These are phyloP conservation scores for Calonectria naviculata DNA, from an alignment of 2,329 filamentous ascomycete genomes.

Conservation along the genomic window DNA sequence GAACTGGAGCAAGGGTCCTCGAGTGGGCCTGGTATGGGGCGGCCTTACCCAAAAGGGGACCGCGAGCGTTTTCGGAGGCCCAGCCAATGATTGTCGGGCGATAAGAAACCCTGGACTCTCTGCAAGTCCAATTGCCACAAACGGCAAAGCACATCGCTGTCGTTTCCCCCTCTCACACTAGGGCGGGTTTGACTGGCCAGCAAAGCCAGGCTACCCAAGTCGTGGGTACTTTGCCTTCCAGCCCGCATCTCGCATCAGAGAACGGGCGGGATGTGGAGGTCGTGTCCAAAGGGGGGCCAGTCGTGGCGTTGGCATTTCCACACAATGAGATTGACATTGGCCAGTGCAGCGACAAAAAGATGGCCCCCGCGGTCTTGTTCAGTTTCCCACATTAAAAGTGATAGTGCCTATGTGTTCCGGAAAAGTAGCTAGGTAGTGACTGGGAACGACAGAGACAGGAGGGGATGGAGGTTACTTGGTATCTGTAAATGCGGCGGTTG, in stretches of 20 bases:
- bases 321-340: constrained; percentile 1
- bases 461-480: background rate
- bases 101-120: constrained; percentile 10
- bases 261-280: constrained; percentile 1
- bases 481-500: background rate
- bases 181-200: background rate
- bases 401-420: no score
- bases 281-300: background rate
- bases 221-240: background rate
- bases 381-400: background rate
- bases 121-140: constrained; percentile 6
- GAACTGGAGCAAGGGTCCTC: background rate
- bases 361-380: background rate
- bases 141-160: constrained; percentile 3
- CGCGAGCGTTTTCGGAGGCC: background rate
- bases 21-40: background rate
- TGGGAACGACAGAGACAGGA: background rate
- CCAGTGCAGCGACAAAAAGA: constrained; percentile 4
- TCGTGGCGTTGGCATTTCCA: constrained; percentile 3
- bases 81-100: constrained; percentile 1
- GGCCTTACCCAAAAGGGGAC: background rate
- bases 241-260: background rate
- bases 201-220: background rate
- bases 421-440: background rate
- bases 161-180: constrained; percentile 5